phyloP scores from a whole-genome alignment of 306 rosid genomes.

The Boehmeria nivea region DNA sequence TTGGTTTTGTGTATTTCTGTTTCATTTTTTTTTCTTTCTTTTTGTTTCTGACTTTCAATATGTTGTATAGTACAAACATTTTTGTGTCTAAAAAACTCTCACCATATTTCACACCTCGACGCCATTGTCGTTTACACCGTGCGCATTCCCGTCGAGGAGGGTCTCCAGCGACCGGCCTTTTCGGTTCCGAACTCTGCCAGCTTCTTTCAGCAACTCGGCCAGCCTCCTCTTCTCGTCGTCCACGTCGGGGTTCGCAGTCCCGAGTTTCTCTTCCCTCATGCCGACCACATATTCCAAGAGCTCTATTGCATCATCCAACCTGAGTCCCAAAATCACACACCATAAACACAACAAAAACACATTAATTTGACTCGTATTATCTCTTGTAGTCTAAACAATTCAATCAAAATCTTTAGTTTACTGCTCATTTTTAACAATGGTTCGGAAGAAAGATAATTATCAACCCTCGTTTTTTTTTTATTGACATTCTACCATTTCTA shows the following conservation, averaged over 20 bases:
- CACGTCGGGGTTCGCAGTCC: conserved; percentile 90
- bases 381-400: neutral
- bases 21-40: conserved; percentile 4
- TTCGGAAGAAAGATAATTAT: too few relatives aligned
- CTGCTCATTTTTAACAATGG: too few relatives aligned
- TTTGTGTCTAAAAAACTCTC: conserved; percentile 16
- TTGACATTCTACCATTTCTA: neutral
- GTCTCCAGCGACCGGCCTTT: conserved; percentile 67
- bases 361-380: too few relatives aligned
- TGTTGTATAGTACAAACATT: conserved; percentile 15
- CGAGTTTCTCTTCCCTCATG: conserved; percentile 84
- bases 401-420: too few relatives aligned
- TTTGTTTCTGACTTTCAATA: conserved; percentile 20
- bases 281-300: conserved; percentile 65
- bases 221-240: conserved; percentile 88
- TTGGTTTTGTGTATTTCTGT: conserved; percentile 1
- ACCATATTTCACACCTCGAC: conserved; percentile 22
- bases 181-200: conserved; percentile 67
- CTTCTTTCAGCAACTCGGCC: conserved; percentile 76
- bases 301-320: conserved; percentile 88
- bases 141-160: conserved; percentile 54
- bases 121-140: conserved; percentile 20
- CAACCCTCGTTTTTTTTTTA: too few relatives aligned
- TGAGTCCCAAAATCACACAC: conserved; percentile 21
- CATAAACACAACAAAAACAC: neutral